Evolutionary conservation across 306 rosid species (phyloP).

Genomic region (Hippophae tibetana): DNA sequence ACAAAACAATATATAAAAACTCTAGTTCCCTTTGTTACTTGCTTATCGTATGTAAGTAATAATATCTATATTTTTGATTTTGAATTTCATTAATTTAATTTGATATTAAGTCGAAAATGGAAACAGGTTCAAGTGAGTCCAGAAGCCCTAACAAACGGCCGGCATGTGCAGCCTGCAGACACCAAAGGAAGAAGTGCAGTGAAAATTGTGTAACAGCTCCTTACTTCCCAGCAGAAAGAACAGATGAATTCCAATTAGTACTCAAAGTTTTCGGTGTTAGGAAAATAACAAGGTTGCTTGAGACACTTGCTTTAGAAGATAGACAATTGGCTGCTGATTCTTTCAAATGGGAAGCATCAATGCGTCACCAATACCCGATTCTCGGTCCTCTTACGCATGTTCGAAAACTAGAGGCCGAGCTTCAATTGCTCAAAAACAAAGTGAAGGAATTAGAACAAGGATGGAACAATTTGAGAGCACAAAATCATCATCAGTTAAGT

Average conservation of each 20-base stretch:
- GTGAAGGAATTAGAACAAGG: no score
- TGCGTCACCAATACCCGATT: slow-evolving; percentile 4
- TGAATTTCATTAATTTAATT: no score
- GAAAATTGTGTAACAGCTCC: slow-evolving; percentile 11
- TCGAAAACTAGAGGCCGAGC: not conserved
- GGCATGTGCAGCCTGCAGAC: slow-evolving; percentile 19
- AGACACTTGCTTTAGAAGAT: not conserved
- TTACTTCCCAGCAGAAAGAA: slow-evolving; percentile 9
- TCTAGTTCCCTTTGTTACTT: no score
- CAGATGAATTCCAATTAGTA: slow-evolving; percentile 1
- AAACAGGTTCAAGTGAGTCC: not conserved
- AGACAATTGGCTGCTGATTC: slow-evolving; percentile 10
- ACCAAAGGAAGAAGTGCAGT: slow-evolving; percentile 19
- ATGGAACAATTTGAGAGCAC: no score
- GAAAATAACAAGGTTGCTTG: slow-evolving; percentile 10
- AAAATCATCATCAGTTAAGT: no score
- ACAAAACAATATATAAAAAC: no score
- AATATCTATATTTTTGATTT: no score
- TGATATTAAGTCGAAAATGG: not conserved
- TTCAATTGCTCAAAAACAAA: not conserved
- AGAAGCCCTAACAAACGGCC: not conserved
- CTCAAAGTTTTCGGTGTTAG: slow-evolving; percentile 11
- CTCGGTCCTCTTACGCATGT: slow-evolving; percentile 13
- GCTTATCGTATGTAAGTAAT: no score
- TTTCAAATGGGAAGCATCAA: slow-evolving; percentile 21